Evolutionary conservation across 1,284 basidiomycete genomes (phyloP), one percentile per base, ranked within the genome.

Genomic region (Coniferiporia sulphurascens): DNA sequence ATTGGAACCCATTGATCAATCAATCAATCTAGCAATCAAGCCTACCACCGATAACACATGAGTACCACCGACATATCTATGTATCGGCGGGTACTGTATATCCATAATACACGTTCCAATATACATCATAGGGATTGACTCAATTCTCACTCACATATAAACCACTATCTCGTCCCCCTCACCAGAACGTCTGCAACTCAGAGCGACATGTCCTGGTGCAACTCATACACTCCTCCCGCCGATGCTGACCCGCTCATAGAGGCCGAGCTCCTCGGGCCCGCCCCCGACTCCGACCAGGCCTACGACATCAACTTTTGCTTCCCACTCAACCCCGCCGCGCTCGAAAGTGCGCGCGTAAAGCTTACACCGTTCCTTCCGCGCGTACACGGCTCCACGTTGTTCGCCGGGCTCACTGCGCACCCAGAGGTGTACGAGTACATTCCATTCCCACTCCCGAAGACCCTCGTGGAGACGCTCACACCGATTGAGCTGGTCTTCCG

Each of bases 291-390:
- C 27, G 27, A 27, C 27, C 27, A 49, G 19, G 56, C 66, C 13
- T 70, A 70, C 61, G 67, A 70, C 52, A 55, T 70, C 56, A 72
- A 75, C 61, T 74, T 74, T 65, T 72, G 72, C 10, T 35, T 68
- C 0, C 46, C 60, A 32, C 49, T 56, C 35, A 35, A 49, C 32
- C 12, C 35, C 3, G 27, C 15, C 35, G 32, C 55, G 10, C 67
- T 79, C 35, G 73, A 76, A 61, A 73, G 69, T 7, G 58, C 68
- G 1, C 75, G 73, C 56, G 68, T 78, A 56, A 71, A 72, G 52
- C 65, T 79, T n/a, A 68, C 68, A 3, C 76, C 76, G 0, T 76
- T 76, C 65, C 67, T 72, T 27, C 72, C 74, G 0, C 62, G 67
- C 2, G 45, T 69, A 35, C 73, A 78, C 61, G 71, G 68, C 12